Base-by-base conservation (phyloP, 2,329 filamentous ascomycete species). In the Neopestalotiopsis clavispora region DNA sequence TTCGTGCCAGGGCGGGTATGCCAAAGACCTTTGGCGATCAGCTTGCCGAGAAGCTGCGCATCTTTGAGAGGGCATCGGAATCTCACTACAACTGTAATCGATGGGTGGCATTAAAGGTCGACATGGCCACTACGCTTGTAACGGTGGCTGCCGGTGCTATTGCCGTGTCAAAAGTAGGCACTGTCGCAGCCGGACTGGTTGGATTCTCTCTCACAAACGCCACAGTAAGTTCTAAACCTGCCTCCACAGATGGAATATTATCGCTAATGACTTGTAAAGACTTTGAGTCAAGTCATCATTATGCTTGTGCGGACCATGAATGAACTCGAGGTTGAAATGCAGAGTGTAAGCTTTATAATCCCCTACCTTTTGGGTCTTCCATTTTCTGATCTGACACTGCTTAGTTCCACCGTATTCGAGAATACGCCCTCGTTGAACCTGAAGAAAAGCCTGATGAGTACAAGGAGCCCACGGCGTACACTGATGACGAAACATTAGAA, bases 141-240 rank as follows among this genome's bases (percentile, higher is more conserved):
- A 83, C 84, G 13, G 79, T 87, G 1, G 80, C 80, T 10, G 87
- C 86, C 0, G 87, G 86, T 9, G 80, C 83, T 60, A 86, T 89
- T 64, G 87, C 87, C 5, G 80, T 87, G 6, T 82, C 80, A 14
- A 81, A 86, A 71, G 80, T 82, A 13, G 82, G 82, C 12, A 71
- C 80, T 0, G 81, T 87, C 2, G 81, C 84, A 12, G 85, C 86
- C 34, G 86, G 86, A 3, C 75, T 88, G 59, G 86, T 89, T 3
- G 86, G 86, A 4, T 88, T 89, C 76, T 89, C 87, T 1, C 78
- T 89, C 30, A 84, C 82, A 23, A 89, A 87, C 66, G 86, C 87
- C 34, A 87, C 84, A n/a, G 84, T 76, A 71, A 72, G 12, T 45
- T 28, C 52, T 14, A 57, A 30, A 7, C 7, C 9, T 28, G 4